Percentiles rank a stretch among this genome's conserved stretches.
Evolutionary conservation across 2,329 filamentous ascomycete species (phyloP).

Genomic region (Clarireedia monteithiana): DNA sequence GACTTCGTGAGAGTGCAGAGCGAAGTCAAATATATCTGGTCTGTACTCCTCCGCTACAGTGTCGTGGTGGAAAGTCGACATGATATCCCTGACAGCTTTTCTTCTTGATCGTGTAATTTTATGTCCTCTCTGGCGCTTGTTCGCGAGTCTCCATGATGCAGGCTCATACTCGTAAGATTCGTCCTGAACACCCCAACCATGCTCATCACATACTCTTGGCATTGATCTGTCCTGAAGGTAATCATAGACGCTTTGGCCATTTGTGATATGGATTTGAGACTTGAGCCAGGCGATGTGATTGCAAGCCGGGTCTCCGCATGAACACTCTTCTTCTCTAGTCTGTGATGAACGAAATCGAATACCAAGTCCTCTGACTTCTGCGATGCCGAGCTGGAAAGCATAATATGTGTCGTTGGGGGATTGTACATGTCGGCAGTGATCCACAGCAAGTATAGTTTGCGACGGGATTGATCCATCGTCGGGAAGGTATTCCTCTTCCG

Average conservation of each 20-base stretch:
- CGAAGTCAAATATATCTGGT: slow-evolving; percentile 20
- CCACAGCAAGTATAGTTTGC: slow-evolving; percentile 23
- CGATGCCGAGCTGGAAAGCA: slow-evolving; percentile 26
- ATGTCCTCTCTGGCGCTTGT: slow-evolving; percentile 8
- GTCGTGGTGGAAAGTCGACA: slow-evolving; percentile 22
- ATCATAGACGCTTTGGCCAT: slow-evolving; percentile 15
- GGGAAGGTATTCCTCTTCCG: background rate
- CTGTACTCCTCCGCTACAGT: slow-evolving; percentile 18
- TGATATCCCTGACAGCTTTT: slow-evolving; percentile 21
- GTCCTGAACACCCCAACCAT: slow-evolving; percentile 23
- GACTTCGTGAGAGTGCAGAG: slow-evolving; percentile 14
- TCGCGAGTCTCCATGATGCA: slow-evolving; percentile 22
- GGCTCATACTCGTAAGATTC: slow-evolving; percentile 15
- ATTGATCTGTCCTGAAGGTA: slow-evolving; percentile 20
- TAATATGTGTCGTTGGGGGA: slow-evolving; percentile 10
- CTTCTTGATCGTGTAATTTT: slow-evolving; percentile 11
- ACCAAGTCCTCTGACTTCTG: slow-evolving; percentile 19
- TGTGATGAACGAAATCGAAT: slow-evolving; percentile 20
- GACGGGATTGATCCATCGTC: slow-evolving; percentile 4
- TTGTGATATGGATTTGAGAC: slow-evolving; percentile 1
- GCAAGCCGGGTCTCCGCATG: slow-evolving; percentile 17
- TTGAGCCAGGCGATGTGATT: slow-evolving; percentile 13
- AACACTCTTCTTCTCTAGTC: slow-evolving; percentile 14
- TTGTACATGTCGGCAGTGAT: slow-evolving; percentile 8
- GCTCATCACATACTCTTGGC: slow-evolving; percentile 21